phyloP scores from a whole-genome alignment of 2,329 filamentous ascomycete genomes.

The Calonectria crousiana region DNA sequence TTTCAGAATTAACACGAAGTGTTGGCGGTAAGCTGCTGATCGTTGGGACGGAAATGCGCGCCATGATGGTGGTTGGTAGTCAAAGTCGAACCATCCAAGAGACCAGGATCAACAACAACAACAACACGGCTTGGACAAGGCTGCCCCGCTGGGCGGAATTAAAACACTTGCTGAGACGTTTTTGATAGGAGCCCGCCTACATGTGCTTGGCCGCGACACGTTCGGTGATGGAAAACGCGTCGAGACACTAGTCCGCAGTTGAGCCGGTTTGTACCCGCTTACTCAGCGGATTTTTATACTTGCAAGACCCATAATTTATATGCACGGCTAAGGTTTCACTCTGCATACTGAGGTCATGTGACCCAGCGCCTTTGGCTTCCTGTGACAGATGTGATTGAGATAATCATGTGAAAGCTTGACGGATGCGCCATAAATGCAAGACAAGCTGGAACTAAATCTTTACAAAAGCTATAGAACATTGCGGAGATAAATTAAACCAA shows the following conservation, averaged over 20 bases:
- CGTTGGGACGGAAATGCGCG: constrained; percentile 75
- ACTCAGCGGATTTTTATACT: neutral
- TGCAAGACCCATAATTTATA: neutral
- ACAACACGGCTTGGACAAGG: constrained; percentile 11
- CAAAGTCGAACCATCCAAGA: constrained; percentile 26
- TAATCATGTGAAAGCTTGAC: neutral
- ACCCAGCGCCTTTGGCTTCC: neutral
- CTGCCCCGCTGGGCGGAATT: constrained; percentile 16
- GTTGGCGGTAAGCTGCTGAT: constrained; percentile 78
- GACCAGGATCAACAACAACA: constrained; percentile 19
- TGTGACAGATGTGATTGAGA: neutral
- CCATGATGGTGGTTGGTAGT: constrained; percentile 52
- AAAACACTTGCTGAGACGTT: neutral
- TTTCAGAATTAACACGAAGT: constrained; percentile 75
- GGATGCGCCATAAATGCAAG: neutral
- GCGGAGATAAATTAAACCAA: neutral
- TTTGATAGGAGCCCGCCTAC: constrained; percentile 8
- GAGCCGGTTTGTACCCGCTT: neutral
- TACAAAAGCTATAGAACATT: neutral
- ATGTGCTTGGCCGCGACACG: constrained; percentile 23
- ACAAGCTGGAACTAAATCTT: neutral
- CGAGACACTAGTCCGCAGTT: neutral
- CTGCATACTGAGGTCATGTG: neutral
- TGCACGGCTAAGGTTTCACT: neutral
- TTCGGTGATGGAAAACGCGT: constrained; percentile 13